These are phyloP conservation scores for Tuber borchii DNA, from an alignment of 495 filamentous ascomycete species.

Conservation along the genomic window DNA sequence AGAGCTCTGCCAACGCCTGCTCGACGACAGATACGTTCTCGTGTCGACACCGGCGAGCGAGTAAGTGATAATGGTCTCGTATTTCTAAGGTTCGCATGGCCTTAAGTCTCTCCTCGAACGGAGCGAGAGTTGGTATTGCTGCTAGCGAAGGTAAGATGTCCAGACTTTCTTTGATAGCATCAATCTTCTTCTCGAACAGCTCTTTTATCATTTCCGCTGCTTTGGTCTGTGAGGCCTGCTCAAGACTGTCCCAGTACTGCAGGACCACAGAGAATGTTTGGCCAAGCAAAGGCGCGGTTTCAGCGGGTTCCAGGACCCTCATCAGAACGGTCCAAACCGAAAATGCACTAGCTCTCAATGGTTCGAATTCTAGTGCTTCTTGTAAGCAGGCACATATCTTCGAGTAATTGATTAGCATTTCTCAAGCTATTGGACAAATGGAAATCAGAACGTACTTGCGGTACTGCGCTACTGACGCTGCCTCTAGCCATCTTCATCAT, in stretches of 20 bases:
- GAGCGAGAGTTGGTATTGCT: conserved; percentile 61
- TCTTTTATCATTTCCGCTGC: conserved; percentile 57
- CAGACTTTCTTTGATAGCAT: conserved; percentile 57
- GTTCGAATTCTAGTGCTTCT: conserved; percentile 65
- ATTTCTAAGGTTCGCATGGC: conserved; percentile 58
- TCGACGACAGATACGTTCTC: conserved; percentile 79
- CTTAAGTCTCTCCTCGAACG: conserved; percentile 57
- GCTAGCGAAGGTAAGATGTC: conserved; percentile 70
- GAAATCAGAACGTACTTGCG: conserved; percentile 57
- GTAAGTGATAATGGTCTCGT: conserved; percentile 59
- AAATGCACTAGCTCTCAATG: conserved; percentile 70
- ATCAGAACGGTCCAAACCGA: conserved; percentile 77
- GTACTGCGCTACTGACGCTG: conserved; percentile 68
- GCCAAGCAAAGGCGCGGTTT: conserved; percentile 70
- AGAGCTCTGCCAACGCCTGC: conserved; percentile 69
- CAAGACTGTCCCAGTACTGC: conserved; percentile 67
- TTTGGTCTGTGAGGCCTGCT: conserved; percentile 52
- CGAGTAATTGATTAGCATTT: conserved; percentile 6
- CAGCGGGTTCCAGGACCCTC: conserved; percentile 62
- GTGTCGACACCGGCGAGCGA: conserved; percentile 64
- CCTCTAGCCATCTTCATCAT: conserved; percentile 69
- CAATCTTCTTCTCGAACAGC: conserved; percentile 57
- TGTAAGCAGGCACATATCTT: conserved; percentile 83
- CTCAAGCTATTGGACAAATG: conserved; percentile 13
- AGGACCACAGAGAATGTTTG: conserved; percentile 81